phyloP scores from a whole-genome alignment of 2,329 filamentous ascomycete genomes.

The Aureobasidium leucospermi region DNA sequence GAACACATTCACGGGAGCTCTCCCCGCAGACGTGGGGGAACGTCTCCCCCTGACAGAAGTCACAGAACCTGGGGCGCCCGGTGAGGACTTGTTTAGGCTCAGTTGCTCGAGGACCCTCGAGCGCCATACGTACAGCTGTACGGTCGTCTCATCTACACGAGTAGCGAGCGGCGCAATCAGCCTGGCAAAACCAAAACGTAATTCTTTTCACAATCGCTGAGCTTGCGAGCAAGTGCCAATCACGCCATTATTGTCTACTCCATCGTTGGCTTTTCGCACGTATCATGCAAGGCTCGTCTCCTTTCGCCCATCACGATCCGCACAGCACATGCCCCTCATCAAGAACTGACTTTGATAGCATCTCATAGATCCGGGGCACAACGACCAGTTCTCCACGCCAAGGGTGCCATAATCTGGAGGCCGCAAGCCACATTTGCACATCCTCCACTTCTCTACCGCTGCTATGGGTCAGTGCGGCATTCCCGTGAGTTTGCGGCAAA shows the following conservation, averaged over 20 bases:
- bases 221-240: not conserved
- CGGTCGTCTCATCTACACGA: not conserved
- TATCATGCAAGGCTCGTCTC: not conserved
- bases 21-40: not conserved
- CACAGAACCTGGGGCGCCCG: not conserved
- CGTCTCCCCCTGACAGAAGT: not conserved
- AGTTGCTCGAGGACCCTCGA: not conserved
- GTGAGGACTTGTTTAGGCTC: not conserved
- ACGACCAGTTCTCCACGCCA: conserved; percentile 6
- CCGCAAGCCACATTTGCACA: conserved; percentile 7
- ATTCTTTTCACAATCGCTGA: not conserved
- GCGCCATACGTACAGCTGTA: not conserved
- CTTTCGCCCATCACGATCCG: not conserved
- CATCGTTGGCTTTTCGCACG: not conserved
- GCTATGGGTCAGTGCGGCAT: conserved; percentile 7
- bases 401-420: conserved; percentile 8
- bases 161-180: not conserved
- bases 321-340: not conserved
- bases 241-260: conserved; percentile 4
- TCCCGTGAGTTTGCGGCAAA: not conserved
- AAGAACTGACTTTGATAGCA: conserved; percentile 5
- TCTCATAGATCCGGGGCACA: conserved; percentile 10
- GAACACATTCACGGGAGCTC: not conserved
- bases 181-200: conserved; percentile 3
- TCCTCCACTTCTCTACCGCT: conserved; percentile 5